Base-by-base conservation (phyloP, 768 basidiomycete species). In the Psilocybe cyanescens region DNA sequence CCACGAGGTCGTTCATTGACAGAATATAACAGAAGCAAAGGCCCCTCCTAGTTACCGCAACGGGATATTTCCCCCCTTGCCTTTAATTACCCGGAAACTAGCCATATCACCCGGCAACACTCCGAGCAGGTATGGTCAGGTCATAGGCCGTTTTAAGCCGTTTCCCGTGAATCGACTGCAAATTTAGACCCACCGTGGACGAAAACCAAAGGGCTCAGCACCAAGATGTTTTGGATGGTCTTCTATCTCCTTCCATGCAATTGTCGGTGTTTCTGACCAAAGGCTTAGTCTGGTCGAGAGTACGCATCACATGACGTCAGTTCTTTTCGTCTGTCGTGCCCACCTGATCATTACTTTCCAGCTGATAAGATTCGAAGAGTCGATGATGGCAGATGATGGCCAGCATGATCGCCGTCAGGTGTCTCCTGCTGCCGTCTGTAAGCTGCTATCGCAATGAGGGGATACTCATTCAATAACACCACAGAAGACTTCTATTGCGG, bases 21-120 rank as follows among this genome's bases (percentile, higher is more conserved):
- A 61, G 60, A 66, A 66, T 61, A 59, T 59, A 61, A 50, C 65
- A 61, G 50, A 52, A 53, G 8, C 51, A n/a, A 12, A 2, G 35
- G 11, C 30, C 51, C 16, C 33, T 53, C 31, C 51, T 17, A 16
- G 16, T 53, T 53, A 14, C 51, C 51, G 14, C 51, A 33, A 33
- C n/a, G n/a, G n/a, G 33, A 35, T 5, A 11, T 17, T n/a, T 31
- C 5, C 11, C n/a, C 19, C 19, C 31, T 31, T 31, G 14, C 16
- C 16, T n/a, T n/a, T 53, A 12, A 44, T 44, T 44, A 44, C 41
- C 41, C 8, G 41, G 11, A 11, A 44, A 44, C 5, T 35, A 6
- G 33, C 51, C 31, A n/a, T 37, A 33, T n/a, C n/a, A 37, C n/a
- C 51, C 51, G 31, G 31, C 2, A 35, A 14, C 51, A 17, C 31